A percentile compares a stretch with the other conserved stretches of the same genome.
phyloP scores from a whole-genome alignment of 2,329 filamentous ascomycete genomes.

The Bertia moriformis region DNA sequence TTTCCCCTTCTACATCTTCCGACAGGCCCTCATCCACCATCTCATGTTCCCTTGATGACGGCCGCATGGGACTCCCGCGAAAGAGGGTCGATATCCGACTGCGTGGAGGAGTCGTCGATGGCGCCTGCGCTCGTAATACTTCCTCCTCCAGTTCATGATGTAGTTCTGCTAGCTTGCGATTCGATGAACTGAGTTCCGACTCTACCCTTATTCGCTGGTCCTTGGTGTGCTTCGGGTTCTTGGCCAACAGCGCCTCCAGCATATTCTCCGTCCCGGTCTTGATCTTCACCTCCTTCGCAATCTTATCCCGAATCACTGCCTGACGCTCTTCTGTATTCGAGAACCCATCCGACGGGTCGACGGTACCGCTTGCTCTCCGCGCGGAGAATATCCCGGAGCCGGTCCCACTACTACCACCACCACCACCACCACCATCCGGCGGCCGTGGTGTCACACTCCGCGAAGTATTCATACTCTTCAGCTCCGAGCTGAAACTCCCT shows the following conservation, averaged over 20 bases:
- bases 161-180: constrained; percentile 51
- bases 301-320: constrained; percentile 62
- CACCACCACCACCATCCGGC: neutral
- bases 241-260: constrained; percentile 59
- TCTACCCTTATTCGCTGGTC: constrained; percentile 69
- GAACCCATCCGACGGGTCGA: constrained; percentile 45
- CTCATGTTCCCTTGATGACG: constrained; percentile 9
- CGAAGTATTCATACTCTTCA: neutral
- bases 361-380: constrained; percentile 24
- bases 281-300: constrained; percentile 94
- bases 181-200: constrained; percentile 79
- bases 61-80: constrained; percentile 18
- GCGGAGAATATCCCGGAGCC: too few relatives aligned
- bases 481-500: constrained; percentile 1
- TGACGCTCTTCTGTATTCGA: constrained; percentile 57
- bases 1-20: constrained; percentile 53
- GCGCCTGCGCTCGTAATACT: constrained; percentile 25
- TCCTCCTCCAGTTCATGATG: constrained; percentile 44
- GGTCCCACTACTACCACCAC: too few relatives aligned
- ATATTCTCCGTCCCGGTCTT: constrained; percentile 96
- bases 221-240: constrained; percentile 78
- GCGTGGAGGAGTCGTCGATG: constrained; percentile 24
- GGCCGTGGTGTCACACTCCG: neutral
- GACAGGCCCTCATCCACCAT: constrained; percentile 38
- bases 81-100: constrained; percentile 38